Evolutionary conservation across 441 rosid species (phyloP), one percentile per base, ranked within the genome.

Genomic region (Manihot esculenta): DNA sequence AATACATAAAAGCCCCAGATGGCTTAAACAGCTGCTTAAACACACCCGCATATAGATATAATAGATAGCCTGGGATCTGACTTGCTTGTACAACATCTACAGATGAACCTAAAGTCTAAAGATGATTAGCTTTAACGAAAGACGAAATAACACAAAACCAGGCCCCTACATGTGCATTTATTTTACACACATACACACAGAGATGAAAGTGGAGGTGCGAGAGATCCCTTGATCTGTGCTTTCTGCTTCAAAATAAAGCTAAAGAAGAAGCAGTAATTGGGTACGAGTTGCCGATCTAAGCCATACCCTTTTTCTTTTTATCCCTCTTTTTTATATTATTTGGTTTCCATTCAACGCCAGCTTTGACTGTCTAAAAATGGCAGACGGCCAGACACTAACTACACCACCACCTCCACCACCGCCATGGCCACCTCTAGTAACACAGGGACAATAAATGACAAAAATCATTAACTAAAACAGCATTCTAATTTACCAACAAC

Each of bases 401-500:
- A 41, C 72, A 80, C 50, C 68, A 1, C 57, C 70, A 10, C 63
- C 57, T 3, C 24, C 41, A 35, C 41, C 41, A 35, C 41, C 41
- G 41, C 7, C 7, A 35, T 35, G 3, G 7, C 41, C 41, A 35
- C 41, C 70, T 13, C 41, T 66, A 69, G 62, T 30, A 30, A 60
- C 69, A 53, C 38, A 82, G 48, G 53, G 76, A 56, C 68, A 79
- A 69, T 71, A 81, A 79, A 72, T 73, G 62, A 81, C 74, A 68
- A 80, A 77, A 53, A 65, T 54, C 74, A 75, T 67, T 75, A 73
- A 79, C 63, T 62, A 82, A 68, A 77, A 35, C 77, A 61, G 70
- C 77, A 86, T 82, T 79, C 84, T 78, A 79, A 81, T 78, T 83
- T 64, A 79, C 79, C 86, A 87, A 86, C 88, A 84, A 79, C 72